phyloP scores from a whole-genome alignment of 164 flowering plant species.

The Annona squamosa region DNA sequence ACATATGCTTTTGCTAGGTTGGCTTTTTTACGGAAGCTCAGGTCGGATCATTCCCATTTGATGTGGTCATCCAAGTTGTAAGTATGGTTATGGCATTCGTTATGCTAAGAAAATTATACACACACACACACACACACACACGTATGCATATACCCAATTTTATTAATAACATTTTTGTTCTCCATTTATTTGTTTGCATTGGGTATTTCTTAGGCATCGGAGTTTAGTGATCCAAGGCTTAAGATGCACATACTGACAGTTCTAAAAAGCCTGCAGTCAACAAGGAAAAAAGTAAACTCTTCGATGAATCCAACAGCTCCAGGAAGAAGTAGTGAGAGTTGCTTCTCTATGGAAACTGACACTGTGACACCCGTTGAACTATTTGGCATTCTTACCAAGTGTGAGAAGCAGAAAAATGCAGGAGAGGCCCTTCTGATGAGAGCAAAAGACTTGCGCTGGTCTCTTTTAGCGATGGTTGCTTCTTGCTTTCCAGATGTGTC shows the following conservation, averaged over 20 bases:
- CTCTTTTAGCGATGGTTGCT: conserved; percentile 82
- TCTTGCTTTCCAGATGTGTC: conserved; percentile 94
- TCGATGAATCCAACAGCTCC: conserved; percentile 30
- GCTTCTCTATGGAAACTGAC: conserved; percentile 28
- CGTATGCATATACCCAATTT: background rate
- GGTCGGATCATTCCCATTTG: conserved; percentile 67
- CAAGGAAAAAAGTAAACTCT: conserved; percentile 40
- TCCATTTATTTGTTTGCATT: conserved; percentile 3
- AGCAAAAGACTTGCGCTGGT: conserved; percentile 91
- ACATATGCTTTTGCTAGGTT: conserved; percentile 41
- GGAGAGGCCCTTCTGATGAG: conserved; percentile 72
- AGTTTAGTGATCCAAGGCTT: conserved; percentile 75
- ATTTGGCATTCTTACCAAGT: conserved; percentile 76
- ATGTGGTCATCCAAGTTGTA: conserved; percentile 65
- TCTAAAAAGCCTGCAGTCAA: conserved; percentile 61
- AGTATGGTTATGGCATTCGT: conserved; percentile 15
- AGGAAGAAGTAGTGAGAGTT: conserved; percentile 28
- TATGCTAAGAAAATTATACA: background rate
- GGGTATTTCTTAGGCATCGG: conserved; percentile 60
- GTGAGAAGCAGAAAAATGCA: conserved; percentile 78
- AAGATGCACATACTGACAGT: conserved; percentile 77
- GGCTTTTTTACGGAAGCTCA: conserved; percentile 95
- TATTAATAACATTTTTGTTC: background rate
- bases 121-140: no score
- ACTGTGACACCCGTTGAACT: conserved; percentile 61